Evolutionary conservation across 2,329 filamentous ascomycete genomes (phyloP).

Genomic region (Allantophomopsis cytisporea): DNA sequence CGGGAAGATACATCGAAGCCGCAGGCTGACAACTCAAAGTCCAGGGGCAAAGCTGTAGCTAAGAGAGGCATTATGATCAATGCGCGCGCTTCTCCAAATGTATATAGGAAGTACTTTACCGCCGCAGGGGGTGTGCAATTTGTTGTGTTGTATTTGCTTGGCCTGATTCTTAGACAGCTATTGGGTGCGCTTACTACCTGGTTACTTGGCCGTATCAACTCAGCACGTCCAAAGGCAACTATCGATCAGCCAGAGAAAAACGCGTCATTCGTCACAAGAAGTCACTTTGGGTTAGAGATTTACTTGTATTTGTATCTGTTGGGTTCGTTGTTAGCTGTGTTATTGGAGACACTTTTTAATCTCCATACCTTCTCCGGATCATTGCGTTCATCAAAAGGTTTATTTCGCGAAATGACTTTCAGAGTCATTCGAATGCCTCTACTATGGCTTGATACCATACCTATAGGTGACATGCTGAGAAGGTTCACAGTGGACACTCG

Average conservation of each 20-base stretch:
- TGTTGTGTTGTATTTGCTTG: too few species aligned
- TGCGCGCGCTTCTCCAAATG: neutral
- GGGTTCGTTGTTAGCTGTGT: constrained; percentile 28
- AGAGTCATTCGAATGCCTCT: constrained; percentile 56
- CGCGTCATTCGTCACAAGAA: neutral
- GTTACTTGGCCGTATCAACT: constrained; percentile 1
- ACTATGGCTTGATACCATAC: constrained; percentile 66
- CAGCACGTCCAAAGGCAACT: constrained; percentile 3
- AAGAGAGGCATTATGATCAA: neutral
- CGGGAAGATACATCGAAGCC: constrained; percentile 30
- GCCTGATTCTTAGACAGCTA: too few species aligned
- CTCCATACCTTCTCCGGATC: constrained; percentile 43
- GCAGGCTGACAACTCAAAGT: constrained; percentile 26
- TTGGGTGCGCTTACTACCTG: too few species aligned
- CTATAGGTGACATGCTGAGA: constrained; percentile 61
- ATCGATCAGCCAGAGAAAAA: neutral
- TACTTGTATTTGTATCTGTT: constrained; percentile 55
- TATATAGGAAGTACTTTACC: too few species aligned
- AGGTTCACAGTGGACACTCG: constrained; percentile 66
- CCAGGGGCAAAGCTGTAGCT: neutral
- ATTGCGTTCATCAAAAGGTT: constrained; percentile 46
- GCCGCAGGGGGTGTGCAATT: too few species aligned
- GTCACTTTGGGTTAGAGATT: constrained; percentile 32
- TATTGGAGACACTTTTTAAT: constrained; percentile 33
- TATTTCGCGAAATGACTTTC: constrained; percentile 54